phyloP scores from a whole-genome alignment of 2,329 filamentous ascomycete species.

The Tolypocladium cylindrosporum region DNA sequence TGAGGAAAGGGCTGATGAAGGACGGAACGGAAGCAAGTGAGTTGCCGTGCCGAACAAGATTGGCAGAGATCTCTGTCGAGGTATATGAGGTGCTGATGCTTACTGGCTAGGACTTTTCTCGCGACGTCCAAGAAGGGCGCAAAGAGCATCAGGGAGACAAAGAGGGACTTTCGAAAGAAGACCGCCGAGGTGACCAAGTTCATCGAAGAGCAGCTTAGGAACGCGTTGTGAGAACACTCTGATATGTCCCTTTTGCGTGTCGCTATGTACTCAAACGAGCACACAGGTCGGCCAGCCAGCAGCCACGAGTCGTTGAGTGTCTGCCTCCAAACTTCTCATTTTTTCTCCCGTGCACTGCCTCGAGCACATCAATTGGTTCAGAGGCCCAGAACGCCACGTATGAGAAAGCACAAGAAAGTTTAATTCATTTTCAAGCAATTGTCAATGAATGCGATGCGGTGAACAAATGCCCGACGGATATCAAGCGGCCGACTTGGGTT shows the following conservation, averaged over 20 bases:
- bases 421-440: slow-evolving; percentile 10
- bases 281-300: neutral
- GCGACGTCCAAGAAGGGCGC: slow-evolving; percentile 5
- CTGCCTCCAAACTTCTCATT: neutral
- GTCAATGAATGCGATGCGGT: slow-evolving; percentile 13
- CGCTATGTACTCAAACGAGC: neutral
- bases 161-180: slow-evolving; percentile 12
- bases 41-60: no score
- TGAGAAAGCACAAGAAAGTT: neutral
- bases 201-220: slow-evolving; percentile 10
- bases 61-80: neutral
- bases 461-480: slow-evolving; percentile 7
- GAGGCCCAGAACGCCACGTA: neutral
- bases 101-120: neutral
- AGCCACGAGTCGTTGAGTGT: neutral
- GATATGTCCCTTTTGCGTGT: neutral
- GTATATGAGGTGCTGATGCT: neutral
- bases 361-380: neutral
- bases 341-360: neutral
- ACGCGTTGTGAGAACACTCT: neutral
- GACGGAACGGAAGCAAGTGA: neutral
- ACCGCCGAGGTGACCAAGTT: slow-evolving; percentile 9
- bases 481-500: slow-evolving; percentile 16
- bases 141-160: slow-evolving; percentile 8
- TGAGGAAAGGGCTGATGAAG: neutral